phyloP scores from a whole-genome alignment of 2,329 filamentous ascomycete genomes.

The Emmonsia crescens region DNA sequence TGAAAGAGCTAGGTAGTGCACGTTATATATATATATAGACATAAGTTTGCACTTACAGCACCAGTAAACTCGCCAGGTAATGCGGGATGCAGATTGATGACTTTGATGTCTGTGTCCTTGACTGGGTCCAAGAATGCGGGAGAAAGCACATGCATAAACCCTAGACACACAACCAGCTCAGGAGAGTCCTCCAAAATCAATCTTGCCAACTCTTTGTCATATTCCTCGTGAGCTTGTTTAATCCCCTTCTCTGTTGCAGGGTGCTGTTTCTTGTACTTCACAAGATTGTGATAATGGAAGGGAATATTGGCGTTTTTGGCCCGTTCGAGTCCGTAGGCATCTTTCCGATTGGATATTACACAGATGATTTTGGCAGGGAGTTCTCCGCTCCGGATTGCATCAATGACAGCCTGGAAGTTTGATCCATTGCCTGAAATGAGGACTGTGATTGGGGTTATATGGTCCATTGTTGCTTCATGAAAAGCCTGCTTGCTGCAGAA shows the following conservation, averaged over 20 bases:
- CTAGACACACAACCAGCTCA: slow-evolving; percentile 67
- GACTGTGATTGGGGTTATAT: slow-evolving; percentile 47
- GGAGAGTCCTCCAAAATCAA: slow-evolving; percentile 56
- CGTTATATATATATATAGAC: background rate
- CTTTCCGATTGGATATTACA: slow-evolving; percentile 56
- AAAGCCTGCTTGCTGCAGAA: background rate
- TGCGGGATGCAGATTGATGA: slow-evolving; percentile 77
- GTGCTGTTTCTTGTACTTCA: slow-evolving; percentile 63
- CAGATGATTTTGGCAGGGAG: slow-evolving; percentile 48
- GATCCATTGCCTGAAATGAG: slow-evolving; percentile 65
- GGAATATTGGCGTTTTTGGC: slow-evolving; percentile 54
- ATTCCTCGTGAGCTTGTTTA: slow-evolving; percentile 48
- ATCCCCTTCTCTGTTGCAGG: slow-evolving; percentile 42
- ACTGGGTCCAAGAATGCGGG: slow-evolving; percentile 59
- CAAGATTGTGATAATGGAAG: slow-evolving; percentile 70
- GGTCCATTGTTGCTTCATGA: background rate
- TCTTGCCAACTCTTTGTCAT: slow-evolving; percentile 64
- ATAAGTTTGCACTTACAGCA: slow-evolving; percentile 31
- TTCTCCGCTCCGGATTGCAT: slow-evolving; percentile 41
- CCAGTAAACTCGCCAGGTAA: slow-evolving; percentile 67
- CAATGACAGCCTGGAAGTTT: slow-evolving; percentile 69
- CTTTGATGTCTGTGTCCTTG: slow-evolving; percentile 48
- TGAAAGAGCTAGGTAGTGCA: background rate
- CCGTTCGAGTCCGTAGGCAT: slow-evolving; percentile 53
- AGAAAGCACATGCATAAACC: slow-evolving; percentile 79